These are phyloP conservation scores for Magnolia kwangsiensis DNA, from an alignment of 164 flowering plant species.

Conservation along the genomic window DNA sequence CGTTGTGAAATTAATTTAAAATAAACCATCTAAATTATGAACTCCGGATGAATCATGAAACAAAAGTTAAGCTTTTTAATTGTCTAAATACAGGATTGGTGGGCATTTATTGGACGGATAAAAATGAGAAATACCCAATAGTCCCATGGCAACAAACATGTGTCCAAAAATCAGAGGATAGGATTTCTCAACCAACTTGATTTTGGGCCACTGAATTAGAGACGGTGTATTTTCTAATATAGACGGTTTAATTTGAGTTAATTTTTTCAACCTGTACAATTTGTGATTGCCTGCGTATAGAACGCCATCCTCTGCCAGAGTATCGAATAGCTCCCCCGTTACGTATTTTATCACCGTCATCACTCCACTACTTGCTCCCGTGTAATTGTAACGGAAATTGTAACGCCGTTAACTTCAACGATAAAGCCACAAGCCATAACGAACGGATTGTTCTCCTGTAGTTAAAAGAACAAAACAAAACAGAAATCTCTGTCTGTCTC, in stretches of 20 bases:
- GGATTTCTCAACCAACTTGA: neutral
- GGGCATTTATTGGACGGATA: neutral
- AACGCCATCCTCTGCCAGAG: neutral
- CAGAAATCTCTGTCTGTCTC: no score
- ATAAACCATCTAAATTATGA: neutral
- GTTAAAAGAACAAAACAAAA: no score
- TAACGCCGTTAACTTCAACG: neutral
- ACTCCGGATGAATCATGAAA: no score
- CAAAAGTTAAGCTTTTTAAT: no score
- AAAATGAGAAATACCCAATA: neutral
- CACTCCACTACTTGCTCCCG: neutral
- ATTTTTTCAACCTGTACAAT: neutral
- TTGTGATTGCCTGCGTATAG: neutral
- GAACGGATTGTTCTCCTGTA: neutral
- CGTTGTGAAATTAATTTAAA: no score
- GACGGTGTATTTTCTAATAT: no score
- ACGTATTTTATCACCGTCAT: neutral
- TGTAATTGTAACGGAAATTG: neutral
- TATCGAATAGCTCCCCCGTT: neutral
- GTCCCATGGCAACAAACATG: no score
- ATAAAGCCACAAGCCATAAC: neutral
- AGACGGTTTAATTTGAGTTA: neutral
- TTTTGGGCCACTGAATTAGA: no score
- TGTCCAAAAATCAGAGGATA: neutral
- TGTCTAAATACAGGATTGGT: neutral